phyloP scores from a whole-genome alignment of 2,329 filamentous ascomycete genomes.

The Sphaerulina populicola region DNA sequence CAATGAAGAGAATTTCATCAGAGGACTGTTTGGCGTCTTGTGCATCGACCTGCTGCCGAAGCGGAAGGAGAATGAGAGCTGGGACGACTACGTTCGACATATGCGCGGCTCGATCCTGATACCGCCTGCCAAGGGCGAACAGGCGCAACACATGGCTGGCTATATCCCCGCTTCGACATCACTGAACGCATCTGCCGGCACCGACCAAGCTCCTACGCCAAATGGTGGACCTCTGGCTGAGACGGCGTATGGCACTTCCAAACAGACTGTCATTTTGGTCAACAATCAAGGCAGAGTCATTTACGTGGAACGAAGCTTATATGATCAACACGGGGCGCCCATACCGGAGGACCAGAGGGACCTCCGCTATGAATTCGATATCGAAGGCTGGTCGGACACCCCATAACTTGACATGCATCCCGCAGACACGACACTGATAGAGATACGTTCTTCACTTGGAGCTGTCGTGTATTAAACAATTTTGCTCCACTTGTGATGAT shows the following conservation, averaged over 20 bases:
- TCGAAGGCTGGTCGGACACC: constrained; percentile 35
- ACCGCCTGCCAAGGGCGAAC: constrained; percentile 46
- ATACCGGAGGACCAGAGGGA: constrained; percentile 44
- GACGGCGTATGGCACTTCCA: constrained; percentile 56
- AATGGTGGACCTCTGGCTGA: constrained; percentile 3
- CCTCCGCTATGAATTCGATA: constrained; percentile 40
- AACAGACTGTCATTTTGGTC: constrained; percentile 55
- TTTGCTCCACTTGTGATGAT: too few species aligned
- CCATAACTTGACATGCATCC: background rate
- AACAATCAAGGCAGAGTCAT: constrained; percentile 47
- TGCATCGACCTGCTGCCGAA: constrained; percentile 49
- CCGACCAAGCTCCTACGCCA: background rate
- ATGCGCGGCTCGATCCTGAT: constrained; percentile 55
- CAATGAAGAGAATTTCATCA: constrained; percentile 43
- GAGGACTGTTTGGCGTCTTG: constrained; percentile 46
- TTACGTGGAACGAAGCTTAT: constrained; percentile 57
- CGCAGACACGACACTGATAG: too few species aligned
- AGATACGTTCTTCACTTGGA: too few species aligned
- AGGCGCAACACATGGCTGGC: constrained; percentile 34
- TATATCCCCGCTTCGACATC: constrained; percentile 23
- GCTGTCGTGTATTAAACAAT: too few species aligned
- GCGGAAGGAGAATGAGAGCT: constrained; percentile 41
- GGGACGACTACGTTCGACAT: constrained; percentile 49
- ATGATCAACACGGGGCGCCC: constrained; percentile 45
- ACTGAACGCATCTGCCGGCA: constrained; percentile 4